Base-by-base conservation (phyloP, 2,329 filamentous ascomycete genomes). In the Erysiphe pulchra region DNA sequence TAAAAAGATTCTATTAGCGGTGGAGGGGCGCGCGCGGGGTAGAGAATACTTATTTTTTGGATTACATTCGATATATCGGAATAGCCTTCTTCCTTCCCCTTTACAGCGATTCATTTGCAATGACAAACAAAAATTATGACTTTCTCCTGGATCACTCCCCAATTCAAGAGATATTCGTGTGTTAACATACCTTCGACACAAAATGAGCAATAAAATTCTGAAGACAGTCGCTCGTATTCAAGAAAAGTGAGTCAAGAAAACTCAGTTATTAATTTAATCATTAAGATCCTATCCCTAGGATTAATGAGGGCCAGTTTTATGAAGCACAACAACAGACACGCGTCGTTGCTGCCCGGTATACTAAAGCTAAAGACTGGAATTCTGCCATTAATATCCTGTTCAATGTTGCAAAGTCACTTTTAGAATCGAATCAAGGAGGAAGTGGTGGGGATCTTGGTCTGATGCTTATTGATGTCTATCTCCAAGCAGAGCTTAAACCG, bases 271-370 rank as follows among this genome's bases (percentile, higher is more conserved):
- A 20, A 37, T 45, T 28, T 14, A 40, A 37, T 38, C 40, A 42
- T 37, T 34, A 33, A 1, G 34, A 14, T n/a, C 11, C 33, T 49
- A 32, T 48, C 40, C 32, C 20, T 55, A 82, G 84, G 62, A 93
- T 93, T 62, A 69, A 75, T 53, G 84, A 92, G 62, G 87, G 86
- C 57, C 79, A 90, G 60, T 94, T 75, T 70, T 98, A 98, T 67
- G 90, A 98, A 71, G 90, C 90, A 48, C 87, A 95, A 65, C 90
- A 98, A 63, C 90, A 98, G 67, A 83, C 93, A 53, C 84, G 90
- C 50, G 86, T 94, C 46, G 87, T 94, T 54, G 86, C 86, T 49
- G 80, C 84, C 36, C 85, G 92, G 47, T 92, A 98, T 65, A 76
- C 87, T 61, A 95, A 95, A 66, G 71, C 79, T 39, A 67, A 73